These are phyloP conservation scores for Colletotrichum cordylinicola DNA, from an alignment of 2,329 filamentous ascomycete species.

Conservation along the genomic window DNA sequence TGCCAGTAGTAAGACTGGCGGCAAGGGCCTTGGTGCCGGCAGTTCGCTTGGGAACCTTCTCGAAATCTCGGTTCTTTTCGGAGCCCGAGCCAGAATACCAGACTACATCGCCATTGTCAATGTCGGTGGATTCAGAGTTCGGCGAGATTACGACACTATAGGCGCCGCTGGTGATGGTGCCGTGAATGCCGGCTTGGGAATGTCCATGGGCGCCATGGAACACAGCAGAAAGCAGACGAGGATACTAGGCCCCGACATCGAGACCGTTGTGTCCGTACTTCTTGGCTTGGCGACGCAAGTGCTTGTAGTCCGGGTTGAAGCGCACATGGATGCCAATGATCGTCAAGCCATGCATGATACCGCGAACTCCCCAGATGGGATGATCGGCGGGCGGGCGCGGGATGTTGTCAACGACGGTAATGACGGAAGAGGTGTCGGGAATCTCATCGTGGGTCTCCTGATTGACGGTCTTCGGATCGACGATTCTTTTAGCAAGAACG, in stretches of 20 bases:
- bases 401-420: background rate
- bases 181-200: conserved; percentile 55
- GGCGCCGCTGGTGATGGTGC: conserved; percentile 48
- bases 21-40: conserved; percentile 17
- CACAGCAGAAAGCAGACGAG: conserved; percentile 53
- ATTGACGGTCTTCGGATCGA: too few relatives aligned
- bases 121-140: too few relatives aligned
- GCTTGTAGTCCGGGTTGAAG: conserved; percentile 18
- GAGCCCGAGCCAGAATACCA: conserved; percentile 32
- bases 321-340: background rate
- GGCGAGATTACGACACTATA: conserved; percentile 59
- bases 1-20: background rate
- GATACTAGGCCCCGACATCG: conserved; percentile 55
- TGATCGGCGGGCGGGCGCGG: conserved; percentile 20
- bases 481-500: background rate
- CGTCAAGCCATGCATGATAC: conserved; percentile 35
- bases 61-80: conserved; percentile 18
- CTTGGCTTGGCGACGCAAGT: conserved; percentile 17
- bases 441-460: background rate
- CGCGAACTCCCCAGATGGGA: conserved; percentile 32
- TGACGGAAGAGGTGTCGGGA: background rate
- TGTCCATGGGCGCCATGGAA: conserved; percentile 60
- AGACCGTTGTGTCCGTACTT: conserved; percentile 37
- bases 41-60: background rate
- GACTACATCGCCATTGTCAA: conserved; percentile 22